Evolutionary conservation across 2,329 filamentous ascomycete genomes (phyloP).

Genomic region (Botrytis hyacinthi): DNA sequence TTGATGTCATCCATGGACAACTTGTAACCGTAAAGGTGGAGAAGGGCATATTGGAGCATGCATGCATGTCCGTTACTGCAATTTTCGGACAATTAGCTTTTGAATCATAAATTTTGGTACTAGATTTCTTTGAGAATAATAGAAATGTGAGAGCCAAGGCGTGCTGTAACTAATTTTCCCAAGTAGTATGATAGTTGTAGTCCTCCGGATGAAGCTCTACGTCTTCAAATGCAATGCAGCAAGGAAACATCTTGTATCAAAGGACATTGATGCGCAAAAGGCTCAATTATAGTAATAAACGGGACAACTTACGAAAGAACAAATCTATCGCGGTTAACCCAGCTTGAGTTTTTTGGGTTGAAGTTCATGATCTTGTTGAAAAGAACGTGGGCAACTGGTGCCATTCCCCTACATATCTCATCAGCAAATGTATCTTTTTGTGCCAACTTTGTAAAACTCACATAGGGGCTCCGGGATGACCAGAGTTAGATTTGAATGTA

Average conservation of each 20-base stretch:
- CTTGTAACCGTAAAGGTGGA: conserved; percentile 92
- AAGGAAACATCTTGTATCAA: too few species aligned
- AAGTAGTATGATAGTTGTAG: neutral
- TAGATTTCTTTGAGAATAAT: neutral
- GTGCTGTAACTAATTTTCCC: neutral
- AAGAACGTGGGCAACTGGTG: conserved; percentile 91
- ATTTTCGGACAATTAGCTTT: conserved; percentile 13
- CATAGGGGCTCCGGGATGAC: conserved; percentile 98
- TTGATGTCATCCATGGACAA: conserved; percentile 90
- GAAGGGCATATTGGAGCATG: conserved; percentile 98
- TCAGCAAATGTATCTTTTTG: conserved; percentile 3
- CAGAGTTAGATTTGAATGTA: conserved; percentile 91
- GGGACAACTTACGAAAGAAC: conserved; percentile 83
- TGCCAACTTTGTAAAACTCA: conserved; percentile 43
- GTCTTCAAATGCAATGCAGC: neutral
- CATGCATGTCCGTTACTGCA: conserved; percentile 93
- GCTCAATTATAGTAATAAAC: neutral
- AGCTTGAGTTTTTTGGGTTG: conserved; percentile 98
- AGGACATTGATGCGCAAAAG: neutral
- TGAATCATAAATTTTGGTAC: neutral
- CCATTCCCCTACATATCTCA: conserved; percentile 64
- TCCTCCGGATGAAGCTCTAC: too few species aligned
- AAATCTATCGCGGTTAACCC: conserved; percentile 97
- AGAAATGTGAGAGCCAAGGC: neutral
- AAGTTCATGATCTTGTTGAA: conserved; percentile 99